Conservation (phyloP, 305 asterid species). For the Fraxinus platypoda region DNA sequence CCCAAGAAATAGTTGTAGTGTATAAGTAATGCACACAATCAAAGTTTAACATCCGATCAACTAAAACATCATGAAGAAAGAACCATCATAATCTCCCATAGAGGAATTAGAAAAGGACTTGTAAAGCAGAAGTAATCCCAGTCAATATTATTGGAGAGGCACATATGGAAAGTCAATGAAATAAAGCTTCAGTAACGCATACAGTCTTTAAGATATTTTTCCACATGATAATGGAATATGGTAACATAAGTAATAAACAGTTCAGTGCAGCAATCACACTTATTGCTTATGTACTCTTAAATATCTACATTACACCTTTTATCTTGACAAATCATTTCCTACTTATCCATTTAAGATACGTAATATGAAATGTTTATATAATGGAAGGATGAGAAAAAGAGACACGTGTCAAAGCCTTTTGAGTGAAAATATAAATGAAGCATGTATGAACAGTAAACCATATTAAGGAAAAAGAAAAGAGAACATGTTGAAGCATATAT, state of each 20-base stretch:
- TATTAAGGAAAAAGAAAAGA: neutral
- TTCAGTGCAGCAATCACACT: slow-evolving; percentile 10
- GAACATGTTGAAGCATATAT: neutral
- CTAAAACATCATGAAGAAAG: slow-evolving; percentile 1
- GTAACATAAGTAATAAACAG: slow-evolving; percentile 1
- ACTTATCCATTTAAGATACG: neutral
- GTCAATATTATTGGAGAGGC: neutral
- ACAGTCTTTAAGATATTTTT: slow-evolving; percentile 10
- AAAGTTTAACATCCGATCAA: slow-evolving; percentile 14
- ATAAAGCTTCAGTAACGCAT: neutral
- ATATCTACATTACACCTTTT: slow-evolving; percentile 10
- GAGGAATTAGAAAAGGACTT: neutral
- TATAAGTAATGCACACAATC: neutral
- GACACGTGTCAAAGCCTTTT: neutral
- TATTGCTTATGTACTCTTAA: slow-evolving; percentile 12
- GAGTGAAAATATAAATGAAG: slow-evolving; percentile 6
- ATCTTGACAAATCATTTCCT: slow-evolving; percentile 3
- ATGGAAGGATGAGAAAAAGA: neutral
- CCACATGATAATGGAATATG: slow-evolving; percentile 5
- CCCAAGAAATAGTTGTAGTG: neutral
- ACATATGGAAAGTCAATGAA: slow-evolving; percentile 9
- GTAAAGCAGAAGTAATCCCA: slow-evolving; percentile 8
- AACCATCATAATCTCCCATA: neutral
- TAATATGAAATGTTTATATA: neutral
- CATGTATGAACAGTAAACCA: neutral